These are phyloP conservation scores for Mycosphaerella arachidis DNA, from an alignment of 2,329 filamentous ascomycete genomes.

Conservation along the genomic window DNA sequence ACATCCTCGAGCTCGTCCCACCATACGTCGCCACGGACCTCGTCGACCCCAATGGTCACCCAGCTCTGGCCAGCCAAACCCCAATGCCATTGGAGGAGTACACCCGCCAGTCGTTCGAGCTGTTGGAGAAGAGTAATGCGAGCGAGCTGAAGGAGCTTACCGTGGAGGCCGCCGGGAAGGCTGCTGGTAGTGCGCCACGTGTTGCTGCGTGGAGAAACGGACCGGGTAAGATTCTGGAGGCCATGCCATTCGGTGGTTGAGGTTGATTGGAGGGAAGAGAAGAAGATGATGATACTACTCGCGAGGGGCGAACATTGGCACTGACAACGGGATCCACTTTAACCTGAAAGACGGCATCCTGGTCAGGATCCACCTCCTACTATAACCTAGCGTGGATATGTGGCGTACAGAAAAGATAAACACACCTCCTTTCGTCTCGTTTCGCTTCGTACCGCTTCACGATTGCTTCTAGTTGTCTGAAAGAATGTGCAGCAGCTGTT, in stretches of 20 bases:
- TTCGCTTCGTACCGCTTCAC: background rate
- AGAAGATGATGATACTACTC: too few species aligned
- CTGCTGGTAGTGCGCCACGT: constrained; percentile 10
- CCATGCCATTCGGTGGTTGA: constrained; percentile 5
- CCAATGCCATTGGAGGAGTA: constrained; percentile 15
- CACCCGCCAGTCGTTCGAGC: constrained; percentile 8
- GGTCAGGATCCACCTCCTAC: background rate
- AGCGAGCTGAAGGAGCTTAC: constrained; percentile 15
- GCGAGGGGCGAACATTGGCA: background rate
- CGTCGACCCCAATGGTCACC: background rate
- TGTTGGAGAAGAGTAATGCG: constrained; percentile 10
- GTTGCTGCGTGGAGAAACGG: constrained; percentile 10
- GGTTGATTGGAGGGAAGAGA: too few species aligned
- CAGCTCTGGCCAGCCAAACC: background rate
- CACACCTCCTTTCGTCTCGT: background rate
- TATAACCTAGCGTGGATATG: background rate
- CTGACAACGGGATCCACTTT: background rate
- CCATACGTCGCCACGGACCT: constrained; percentile 13
- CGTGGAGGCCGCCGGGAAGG: background rate
- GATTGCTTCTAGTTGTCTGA: too few species aligned
- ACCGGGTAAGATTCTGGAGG: background rate
- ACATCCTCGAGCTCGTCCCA: constrained; percentile 23
- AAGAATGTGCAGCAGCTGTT: background rate
- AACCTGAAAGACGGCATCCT: background rate
- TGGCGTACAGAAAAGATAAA: background rate